These are phyloP conservation scores for Leishmania arabica DNA, from an alignment of 208 protist genomes.

Conservation along the genomic window DNA sequence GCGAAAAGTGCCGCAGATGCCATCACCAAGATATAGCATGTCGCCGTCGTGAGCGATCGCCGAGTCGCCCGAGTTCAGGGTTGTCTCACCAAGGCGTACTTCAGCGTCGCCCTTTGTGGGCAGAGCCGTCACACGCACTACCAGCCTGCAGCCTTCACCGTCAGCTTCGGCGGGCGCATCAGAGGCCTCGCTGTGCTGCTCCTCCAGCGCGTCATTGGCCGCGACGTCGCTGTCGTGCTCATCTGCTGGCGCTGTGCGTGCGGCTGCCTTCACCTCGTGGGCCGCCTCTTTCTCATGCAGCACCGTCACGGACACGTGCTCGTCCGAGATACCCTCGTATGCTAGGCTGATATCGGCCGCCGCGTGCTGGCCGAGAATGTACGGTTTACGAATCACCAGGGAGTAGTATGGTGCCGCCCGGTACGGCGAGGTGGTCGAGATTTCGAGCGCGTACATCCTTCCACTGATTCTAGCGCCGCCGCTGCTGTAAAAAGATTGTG, in stretches of 20 bases:
- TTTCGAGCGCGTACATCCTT: constrained; percentile 73
- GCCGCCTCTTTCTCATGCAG: constrained; percentile 51
- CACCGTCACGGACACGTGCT: constrained; percentile 68
- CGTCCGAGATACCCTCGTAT: constrained; percentile 35
- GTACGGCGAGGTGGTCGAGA: constrained; percentile 40
- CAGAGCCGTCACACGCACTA: constrained; percentile 57
- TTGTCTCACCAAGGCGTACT: constrained; percentile 36
- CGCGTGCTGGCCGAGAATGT: constrained; percentile 56
- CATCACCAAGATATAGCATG: constrained; percentile 52
- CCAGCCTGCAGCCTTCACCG: constrained; percentile 34
- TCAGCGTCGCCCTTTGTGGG: constrained; percentile 40
- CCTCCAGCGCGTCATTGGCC: background rate
- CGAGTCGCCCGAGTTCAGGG: constrained; percentile 36
- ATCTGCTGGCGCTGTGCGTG: background rate
- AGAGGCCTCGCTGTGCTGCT: constrained; percentile 1
- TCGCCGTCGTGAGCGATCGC: constrained; percentile 48
- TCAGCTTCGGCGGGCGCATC: background rate
- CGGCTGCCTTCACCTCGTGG: constrained; percentile 17
- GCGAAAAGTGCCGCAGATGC: constrained; percentile 42
- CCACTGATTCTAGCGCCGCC: background rate
- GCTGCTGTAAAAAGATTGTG: background rate
- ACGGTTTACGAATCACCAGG: constrained; percentile 72
- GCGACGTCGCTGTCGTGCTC: constrained; percentile 6
- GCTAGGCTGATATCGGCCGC: constrained; percentile 46
- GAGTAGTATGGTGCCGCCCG: constrained; percentile 79